These are phyloP conservation scores for Macrocystidia cucumis DNA, from an alignment of 1,284 basidiomycete genomes.

Conservation along the genomic window DNA sequence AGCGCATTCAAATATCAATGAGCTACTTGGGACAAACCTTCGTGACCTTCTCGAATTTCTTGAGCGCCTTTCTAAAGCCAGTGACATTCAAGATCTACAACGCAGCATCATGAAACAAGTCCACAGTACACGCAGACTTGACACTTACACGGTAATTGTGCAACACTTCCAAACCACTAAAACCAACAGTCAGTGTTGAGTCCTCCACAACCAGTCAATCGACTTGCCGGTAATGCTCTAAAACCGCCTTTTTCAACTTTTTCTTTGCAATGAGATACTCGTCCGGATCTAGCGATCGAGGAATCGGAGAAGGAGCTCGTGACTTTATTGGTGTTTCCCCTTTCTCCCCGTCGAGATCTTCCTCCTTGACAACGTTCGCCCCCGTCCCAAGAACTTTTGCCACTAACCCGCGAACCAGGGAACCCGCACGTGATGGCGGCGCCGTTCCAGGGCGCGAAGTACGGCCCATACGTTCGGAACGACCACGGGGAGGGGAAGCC, in stretches of 20 bases:
- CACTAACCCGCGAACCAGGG: no score
- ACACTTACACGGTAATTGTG: conserved; percentile 82
- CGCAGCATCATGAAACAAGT: not conserved
- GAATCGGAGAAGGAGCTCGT: no score
- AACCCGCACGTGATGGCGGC: no score
- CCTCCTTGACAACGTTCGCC: no score
- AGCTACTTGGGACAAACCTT: conserved; percentile 34
- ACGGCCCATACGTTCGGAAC: no score
- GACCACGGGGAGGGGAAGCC: no score
- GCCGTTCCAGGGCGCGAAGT: no score
- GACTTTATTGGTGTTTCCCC: no score
- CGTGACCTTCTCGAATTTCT: conserved; percentile 90
- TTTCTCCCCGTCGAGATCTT: no score
- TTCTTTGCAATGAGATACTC: conserved; percentile 80
- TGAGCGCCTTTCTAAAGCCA: conserved; percentile 87
- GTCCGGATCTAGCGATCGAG: conserved; percentile 50
- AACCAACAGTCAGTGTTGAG: conserved; percentile 6
- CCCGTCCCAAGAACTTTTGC: no score
- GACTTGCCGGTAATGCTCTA: conserved; percentile 78
- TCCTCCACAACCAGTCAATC: not conserved
- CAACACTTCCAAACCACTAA: conserved; percentile 67
- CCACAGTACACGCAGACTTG: not conserved
- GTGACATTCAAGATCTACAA: conserved; percentile 80
- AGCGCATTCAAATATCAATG: not conserved
- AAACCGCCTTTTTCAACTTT: conserved; percentile 73